Conservation (phyloP, 768 basidiomycete species). For the Kwoniella bestiolae region DNA sequence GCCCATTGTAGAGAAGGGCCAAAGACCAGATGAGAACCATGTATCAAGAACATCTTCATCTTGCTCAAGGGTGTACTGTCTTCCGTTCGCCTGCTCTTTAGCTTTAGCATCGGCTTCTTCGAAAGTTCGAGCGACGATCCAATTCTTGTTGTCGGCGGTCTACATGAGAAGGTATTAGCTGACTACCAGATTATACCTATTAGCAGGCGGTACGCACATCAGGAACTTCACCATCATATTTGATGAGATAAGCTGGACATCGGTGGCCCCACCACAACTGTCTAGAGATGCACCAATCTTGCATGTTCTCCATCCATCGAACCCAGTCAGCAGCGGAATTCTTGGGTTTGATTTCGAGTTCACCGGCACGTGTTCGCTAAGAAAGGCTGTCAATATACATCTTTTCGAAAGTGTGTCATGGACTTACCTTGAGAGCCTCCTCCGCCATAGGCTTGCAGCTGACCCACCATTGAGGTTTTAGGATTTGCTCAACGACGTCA, state of each 20-base stretch:
- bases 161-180: conserved; percentile 53
- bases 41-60: conserved; percentile 98
- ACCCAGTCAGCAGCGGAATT: conserved; percentile 92
- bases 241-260: conserved; percentile 89
- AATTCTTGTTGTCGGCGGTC: conserved; percentile 73
- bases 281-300: conserved; percentile 99
- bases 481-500: conserved; percentile 88
- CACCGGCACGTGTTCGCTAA: conserved; percentile 86
- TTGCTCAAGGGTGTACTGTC: conserved; percentile 76
- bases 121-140: conserved; percentile 88
- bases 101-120: conserved; percentile 79
- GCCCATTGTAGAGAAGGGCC: conserved; percentile 97
- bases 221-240: conserved; percentile 74
- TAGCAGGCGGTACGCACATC: conserved; percentile 59
- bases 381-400: background rate
- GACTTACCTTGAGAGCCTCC: conserved; percentile 76
- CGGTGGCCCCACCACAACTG: conserved; percentile 99
- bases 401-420: background rate
- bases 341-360: conserved; percentile 79
- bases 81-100: conserved; percentile 67
- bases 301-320: conserved; percentile 89
- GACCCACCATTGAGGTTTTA: conserved; percentile 99
- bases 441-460: conserved; percentile 87
- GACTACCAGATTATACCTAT: too few species aligned
- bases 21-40: conserved; percentile 97